Base-by-base conservation (phyloP, 164 flowering plant genomes). In the Dillenia turbinata region DNA sequence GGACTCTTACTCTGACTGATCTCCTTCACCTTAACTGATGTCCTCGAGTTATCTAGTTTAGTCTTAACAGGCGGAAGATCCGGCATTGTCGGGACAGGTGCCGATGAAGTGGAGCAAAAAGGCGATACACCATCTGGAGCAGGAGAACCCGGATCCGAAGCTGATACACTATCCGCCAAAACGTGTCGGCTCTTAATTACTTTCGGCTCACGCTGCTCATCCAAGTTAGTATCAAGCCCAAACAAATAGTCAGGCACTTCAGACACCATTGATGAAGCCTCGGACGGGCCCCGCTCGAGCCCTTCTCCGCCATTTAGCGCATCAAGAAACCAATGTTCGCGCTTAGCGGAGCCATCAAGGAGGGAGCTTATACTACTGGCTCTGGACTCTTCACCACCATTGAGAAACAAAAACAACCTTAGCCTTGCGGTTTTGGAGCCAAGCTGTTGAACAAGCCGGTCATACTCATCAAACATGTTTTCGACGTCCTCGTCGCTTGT, bases 391-490 rank as follows among this genome's bases (percentile, higher is more conserved):
- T 66, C 69, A 3, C 67, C 57, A 15, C 43, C 74, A 19, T 15
- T 57, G 0, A 80, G 62, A 64, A 88, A 93, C 8, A 92, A 76
- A 66, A 92, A 92, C 12, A 92, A 77, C 26, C 98, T 79, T 19
- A 89, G 85, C 53, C 96, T 81, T 63, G 85, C 76, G 8, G 81
- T 56, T 74, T 33, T 33, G 79, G 43, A 89, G 85, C 55, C 96
- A 81, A 65, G 84, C 77, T 8, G 81, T 54, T 74, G 77, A 10
- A 61, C 52, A 0, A 85, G 15, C 52, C 98, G 83, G 46, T 94
- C 97, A 65, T 78, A 89, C 69, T 94, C 99, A 7, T 94, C 97
- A 75, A 94, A 83, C 99, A 94, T 91, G 71, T 91, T 90, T 60
- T 90, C 95, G 12, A 94, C 72, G 55, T 94, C 99, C 64, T 94